phyloP scores from a whole-genome alignment of 495 filamentous ascomycete species.

The Tuber magnatum region DNA sequence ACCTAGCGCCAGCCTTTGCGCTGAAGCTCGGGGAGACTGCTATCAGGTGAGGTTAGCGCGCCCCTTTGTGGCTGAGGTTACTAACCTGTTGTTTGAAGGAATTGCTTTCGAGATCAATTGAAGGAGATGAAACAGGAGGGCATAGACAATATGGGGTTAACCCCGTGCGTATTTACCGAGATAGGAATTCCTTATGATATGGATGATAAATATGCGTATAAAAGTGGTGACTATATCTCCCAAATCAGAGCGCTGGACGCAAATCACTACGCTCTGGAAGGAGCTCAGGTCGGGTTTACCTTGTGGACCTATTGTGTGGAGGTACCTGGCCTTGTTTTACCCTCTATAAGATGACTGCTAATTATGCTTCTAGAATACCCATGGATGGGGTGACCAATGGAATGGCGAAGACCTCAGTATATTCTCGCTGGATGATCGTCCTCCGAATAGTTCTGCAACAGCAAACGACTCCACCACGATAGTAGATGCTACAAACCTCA shows the following conservation, averaged over 20 bases:
- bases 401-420: constrained; percentile 96
- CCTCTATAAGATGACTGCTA: constrained; percentile 15
- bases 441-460: constrained; percentile 43
- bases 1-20: constrained; percentile 77
- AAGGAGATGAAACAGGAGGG: constrained; percentile 81
- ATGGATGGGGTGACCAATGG: constrained; percentile 89
- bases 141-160: constrained; percentile 78
- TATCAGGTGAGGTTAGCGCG: constrained; percentile 50
- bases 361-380: constrained; percentile 57
- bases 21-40: constrained; percentile 90
- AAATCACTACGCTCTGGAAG: constrained; percentile 88
- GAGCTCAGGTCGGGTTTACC: constrained; percentile 65
- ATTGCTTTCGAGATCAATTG: constrained; percentile 89
- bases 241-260: constrained; percentile 94
- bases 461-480: constrained; percentile 21
- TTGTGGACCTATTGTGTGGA: constrained; percentile 73
- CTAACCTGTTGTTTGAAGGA: constrained; percentile 40
- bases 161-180: constrained; percentile 85
- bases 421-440: constrained; percentile 68
- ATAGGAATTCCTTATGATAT: constrained; percentile 99
- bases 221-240: constrained; percentile 91
- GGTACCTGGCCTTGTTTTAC: constrained; percentile 1
- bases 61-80: background rate
- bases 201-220: constrained; percentile 91
- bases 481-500: constrained; percentile 59